A percentile compares a stretch with the other conserved stretches of the same genome.
Evolutionary conservation across 2,329 filamentous ascomycete species (phyloP).

Genomic region (Aspergillus spinulosporus): DNA sequence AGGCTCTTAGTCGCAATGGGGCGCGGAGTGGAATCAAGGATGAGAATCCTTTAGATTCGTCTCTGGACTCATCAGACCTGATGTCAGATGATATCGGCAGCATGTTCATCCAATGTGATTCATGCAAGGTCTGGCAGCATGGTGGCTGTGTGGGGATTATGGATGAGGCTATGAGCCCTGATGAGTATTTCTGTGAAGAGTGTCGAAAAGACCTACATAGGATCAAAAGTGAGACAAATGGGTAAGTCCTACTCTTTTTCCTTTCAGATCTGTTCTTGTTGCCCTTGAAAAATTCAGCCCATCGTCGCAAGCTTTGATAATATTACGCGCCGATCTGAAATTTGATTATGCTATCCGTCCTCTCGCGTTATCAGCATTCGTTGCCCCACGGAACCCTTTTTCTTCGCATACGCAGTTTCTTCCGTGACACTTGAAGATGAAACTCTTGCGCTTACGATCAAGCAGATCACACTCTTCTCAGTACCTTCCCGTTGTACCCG

Average conservation of each 20-base stretch:
- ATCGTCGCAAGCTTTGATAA: background rate
- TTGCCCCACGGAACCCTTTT: background rate
- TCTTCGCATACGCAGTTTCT: background rate
- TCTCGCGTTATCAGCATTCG: background rate
- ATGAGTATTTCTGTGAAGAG: conserved; percentile 97
- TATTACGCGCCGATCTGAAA: background rate
- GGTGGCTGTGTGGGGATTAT: conserved; percentile 97
- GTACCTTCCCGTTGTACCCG: conserved; percentile 60
- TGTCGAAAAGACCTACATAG: conserved; percentile 91
- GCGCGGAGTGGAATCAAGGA: conserved; percentile 55
- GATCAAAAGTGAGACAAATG: conserved; percentile 75
- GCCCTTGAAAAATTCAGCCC: background rate
- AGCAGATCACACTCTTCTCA: conserved; percentile 62
- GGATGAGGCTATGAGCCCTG: conserved; percentile 86
- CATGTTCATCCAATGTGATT: conserved; percentile 96
- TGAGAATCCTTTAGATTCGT: conserved; percentile 59
- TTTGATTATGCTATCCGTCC: background rate
- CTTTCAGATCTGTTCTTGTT: background rate
- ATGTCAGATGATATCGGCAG: conserved; percentile 84
- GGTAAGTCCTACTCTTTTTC: conserved; percentile 61
- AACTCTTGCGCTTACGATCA: conserved; percentile 32
- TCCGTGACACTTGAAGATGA: conserved; percentile 12
- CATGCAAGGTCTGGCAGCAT: conserved; percentile 98
- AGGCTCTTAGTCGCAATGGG: conserved; percentile 56
- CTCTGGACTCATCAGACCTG: conserved; percentile 58